These are phyloP conservation scores for Candida berthetii DNA, from an alignment of 805 yeast species.

Conservation along the genomic window DNA sequence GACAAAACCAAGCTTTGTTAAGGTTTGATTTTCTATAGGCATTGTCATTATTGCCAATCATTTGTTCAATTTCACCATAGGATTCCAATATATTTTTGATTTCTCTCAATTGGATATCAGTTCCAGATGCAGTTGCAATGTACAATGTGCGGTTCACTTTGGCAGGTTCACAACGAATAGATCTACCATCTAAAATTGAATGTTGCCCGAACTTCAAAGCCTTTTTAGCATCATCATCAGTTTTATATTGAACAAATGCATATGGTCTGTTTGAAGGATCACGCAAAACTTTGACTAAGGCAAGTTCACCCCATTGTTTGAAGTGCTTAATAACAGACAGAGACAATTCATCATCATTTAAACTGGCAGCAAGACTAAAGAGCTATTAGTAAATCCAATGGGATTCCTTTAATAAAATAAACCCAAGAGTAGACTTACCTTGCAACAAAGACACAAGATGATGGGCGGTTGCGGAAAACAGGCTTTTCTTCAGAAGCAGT, in stretches of 20 bases:
- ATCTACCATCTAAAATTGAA: constrained; percentile 62
- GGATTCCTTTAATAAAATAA: too few species aligned
- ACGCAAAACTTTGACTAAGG: constrained; percentile 74
- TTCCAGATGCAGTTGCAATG: constrained; percentile 32
- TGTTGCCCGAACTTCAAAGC: constrained; percentile 72
- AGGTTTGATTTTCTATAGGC: constrained; percentile 21
- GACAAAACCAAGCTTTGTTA: constrained; percentile 60
- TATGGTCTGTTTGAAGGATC: constrained; percentile 83
- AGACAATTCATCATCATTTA: constrained; percentile 67
- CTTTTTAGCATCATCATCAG: constrained; percentile 57
- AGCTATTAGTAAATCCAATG: not conserved
- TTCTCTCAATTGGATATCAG: constrained; percentile 20
- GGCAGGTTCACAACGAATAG: constrained; percentile 85
- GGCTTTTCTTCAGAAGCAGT: constrained; percentile 1
- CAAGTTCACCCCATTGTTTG: constrained; percentile 61
- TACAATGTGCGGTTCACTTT: constrained; percentile 84
- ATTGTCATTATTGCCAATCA: constrained; percentile 36
- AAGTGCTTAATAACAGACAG: constrained; percentile 66
- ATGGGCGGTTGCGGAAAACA: constrained; percentile 54
- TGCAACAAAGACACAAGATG: constrained; percentile 89
- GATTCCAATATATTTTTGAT: constrained; percentile 34
- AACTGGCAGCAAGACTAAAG: constrained; percentile 53
- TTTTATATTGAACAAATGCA: constrained; percentile 84
- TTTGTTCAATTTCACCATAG: constrained; percentile 75
- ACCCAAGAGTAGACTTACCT: constrained; percentile 13